Evolutionary conservation across 768 basidiomycete genomes (phyloP), one percentile per base, ranked within the genome.

Genomic region (Rhizopogon salebrosus): DNA sequence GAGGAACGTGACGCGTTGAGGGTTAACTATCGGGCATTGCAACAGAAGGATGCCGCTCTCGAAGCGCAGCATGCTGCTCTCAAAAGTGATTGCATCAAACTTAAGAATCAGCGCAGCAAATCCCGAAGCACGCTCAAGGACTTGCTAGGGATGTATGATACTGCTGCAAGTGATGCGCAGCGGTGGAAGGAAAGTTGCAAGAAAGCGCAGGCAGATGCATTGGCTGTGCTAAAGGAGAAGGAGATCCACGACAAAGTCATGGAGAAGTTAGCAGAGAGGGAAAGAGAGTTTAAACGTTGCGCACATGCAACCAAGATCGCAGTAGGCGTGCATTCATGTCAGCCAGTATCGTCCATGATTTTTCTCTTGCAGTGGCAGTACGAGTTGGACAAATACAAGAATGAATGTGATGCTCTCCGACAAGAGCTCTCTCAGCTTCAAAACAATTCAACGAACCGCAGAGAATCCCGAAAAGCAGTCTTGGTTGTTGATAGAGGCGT

Each of bases 381-480:
- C 26, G n/a, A n/a, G n/a, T n/a, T n/a, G n/a, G 56, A 54, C 14
- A 60, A 64, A 6, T 56, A 64, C 48, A 69, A 48, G 51, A 63
- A 59, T 51, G 69, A 69, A 40, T 57, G 59, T 26, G 62, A 64
- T 36, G 61, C 58, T 2, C 41, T 69, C 1, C n/a, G 29, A 13
- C 16, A 53, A 2, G 54, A 65, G 34, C 49, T 36, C 36, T 51
- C 53, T 27, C 57, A 37, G 14, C 52, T 42, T n/a, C 54, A n/a
- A n/a, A n/a, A n/a, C n/a, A n/a, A n/a, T n/a, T n/a, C n/a, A n/a
- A n/a, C n/a, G n/a, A n/a, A n/a, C n/a, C n/a, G n/a, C n/a, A n/a
- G n/a, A n/a, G n/a, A n/a, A n/a, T n/a, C n/a, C n/a, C n/a, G n/a
- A n/a, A n/a, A n/a, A n/a, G n/a, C n/a, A n/a, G n/a, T n/a, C n/a